Conservation (phyloP, 192 early-diverging fungal genomes). For the Dissophora ornata region DNA sequence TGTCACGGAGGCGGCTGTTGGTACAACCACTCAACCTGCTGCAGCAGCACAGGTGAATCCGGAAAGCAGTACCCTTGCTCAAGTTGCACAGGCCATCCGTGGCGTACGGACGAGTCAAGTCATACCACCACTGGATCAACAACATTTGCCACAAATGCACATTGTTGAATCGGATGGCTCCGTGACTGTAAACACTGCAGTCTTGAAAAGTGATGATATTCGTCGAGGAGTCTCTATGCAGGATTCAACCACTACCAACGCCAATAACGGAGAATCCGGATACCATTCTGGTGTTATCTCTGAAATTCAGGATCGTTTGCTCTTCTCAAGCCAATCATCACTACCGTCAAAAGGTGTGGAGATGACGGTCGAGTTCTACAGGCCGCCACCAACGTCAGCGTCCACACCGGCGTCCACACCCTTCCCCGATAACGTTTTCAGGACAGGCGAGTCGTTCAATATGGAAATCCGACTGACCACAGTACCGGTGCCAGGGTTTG, state of each 20-base stretch:
- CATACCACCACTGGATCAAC: conserved; percentile 39
- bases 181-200: conserved; percentile 21
- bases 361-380: conserved; percentile 21
- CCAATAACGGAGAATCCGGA: conserved; percentile 34
- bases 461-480: conserved; percentile 30
- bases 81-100: conserved; percentile 9
- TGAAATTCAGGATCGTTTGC: conserved; percentile 34
- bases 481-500: not conserved
- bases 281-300: conserved; percentile 31
- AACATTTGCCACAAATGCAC: conserved; percentile 36
- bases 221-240: conserved; percentile 4
- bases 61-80: not conserved
- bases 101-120: conserved; percentile 28
- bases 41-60: not conserved
- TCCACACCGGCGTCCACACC: not conserved
- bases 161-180: conserved; percentile 10
- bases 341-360: conserved; percentile 21
- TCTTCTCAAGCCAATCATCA: not conserved
- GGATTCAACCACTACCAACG: not conserved
- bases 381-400: not conserved
- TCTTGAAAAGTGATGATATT: conserved; percentile 34
- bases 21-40: too few species aligned
- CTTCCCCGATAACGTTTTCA: conserved; percentile 18
- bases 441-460: conserved; percentile 27
- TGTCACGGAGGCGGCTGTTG: not conserved